phyloP scores from a whole-genome alignment of 2,329 filamentous ascomycete genomes.

The Fusarium mundagurra region DNA sequence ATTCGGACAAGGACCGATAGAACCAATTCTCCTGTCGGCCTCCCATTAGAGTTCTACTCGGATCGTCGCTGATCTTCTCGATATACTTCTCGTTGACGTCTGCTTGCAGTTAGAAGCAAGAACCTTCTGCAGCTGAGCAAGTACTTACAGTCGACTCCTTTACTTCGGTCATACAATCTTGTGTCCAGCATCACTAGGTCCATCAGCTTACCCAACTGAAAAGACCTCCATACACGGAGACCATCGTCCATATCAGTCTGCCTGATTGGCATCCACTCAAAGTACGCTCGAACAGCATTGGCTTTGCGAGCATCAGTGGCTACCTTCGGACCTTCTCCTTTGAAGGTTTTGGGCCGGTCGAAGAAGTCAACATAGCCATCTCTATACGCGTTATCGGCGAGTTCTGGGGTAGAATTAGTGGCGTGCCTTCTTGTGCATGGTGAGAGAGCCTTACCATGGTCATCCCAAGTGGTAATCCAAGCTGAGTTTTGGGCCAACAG shows the following conservation, averaged over 20 bases:
- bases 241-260: constrained; percentile 4
- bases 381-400: background rate
- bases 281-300: background rate
- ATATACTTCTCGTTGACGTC: background rate
- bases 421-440: accelerated
- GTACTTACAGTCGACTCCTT: background rate
- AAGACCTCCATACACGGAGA: background rate
- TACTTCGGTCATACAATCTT: background rate
- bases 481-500: background rate
- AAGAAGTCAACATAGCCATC: background rate
- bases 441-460: background rate
- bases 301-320: constrained; percentile 1
- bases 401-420: background rate
- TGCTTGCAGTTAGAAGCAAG: accelerated
- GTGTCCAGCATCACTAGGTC: background rate
- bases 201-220: background rate
- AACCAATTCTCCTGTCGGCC: background rate
- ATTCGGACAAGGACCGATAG: background rate
- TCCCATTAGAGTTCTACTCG: background rate
- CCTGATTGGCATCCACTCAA: constrained; percentile 6
- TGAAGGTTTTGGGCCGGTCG: background rate
- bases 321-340: background rate
- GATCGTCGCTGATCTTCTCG: background rate
- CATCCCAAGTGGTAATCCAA: constrained; percentile 4
- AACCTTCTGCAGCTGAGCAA: accelerated